A percentile compares a stretch with the other conserved stretches of the same genome.
phyloP scores from a whole-genome alignment of 306 rosid genomes.

The Gastrolobium bilobum region DNA sequence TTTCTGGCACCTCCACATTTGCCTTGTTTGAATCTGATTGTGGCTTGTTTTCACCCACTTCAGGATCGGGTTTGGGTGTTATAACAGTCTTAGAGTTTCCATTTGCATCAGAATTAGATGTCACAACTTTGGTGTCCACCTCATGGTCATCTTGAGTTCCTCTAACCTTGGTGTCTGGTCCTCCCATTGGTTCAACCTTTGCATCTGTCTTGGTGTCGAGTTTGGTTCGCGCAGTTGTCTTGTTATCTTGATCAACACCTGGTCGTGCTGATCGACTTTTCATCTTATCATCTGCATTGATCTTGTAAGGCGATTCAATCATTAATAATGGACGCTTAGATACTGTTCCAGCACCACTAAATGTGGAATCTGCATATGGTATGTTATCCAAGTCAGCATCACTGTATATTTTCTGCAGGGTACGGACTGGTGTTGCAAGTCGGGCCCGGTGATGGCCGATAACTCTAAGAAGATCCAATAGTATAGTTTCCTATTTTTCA shows the following conservation, averaged over 20 bases:
- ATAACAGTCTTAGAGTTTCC: conserved; percentile 52
- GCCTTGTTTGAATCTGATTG: conserved; percentile 55
- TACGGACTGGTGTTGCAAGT: conserved; percentile 98
- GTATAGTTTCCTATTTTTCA: conserved; percentile 77
- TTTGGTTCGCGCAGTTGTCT: conserved; percentile 56
- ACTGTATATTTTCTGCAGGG: conserved; percentile 76
- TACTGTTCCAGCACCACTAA: conserved; percentile 57
- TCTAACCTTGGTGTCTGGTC: conserved; percentile 51
- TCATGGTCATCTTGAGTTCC: conserved; percentile 61
- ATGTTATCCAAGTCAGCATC: conserved; percentile 78
- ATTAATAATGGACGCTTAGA: conserved; percentile 74
- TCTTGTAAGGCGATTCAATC: conserved; percentile 77
- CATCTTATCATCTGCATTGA: conserved; percentile 73
- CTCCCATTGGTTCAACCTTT: conserved; percentile 55
- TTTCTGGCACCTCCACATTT: conserved; percentile 49
- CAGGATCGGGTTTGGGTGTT: conserved; percentile 53
- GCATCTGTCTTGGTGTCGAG: conserved; percentile 56
- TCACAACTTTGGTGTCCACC: conserved; percentile 55
- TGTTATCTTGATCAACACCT: conserved; percentile 72
- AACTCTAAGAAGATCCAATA: conserved; percentile 96
- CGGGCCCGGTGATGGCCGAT: conserved; percentile 94
- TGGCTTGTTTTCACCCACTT: conserved; percentile 52
- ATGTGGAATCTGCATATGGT: conserved; percentile 76
- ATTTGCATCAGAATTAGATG: conserved; percentile 52
- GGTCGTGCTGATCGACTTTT: conserved; percentile 59